A percentile compares a stretch with the other conserved stretches of the same genome.
Conservation (phyloP, 2,329 filamentous ascomycete genomes). For the Leptosphaerulina australis region DNA sequence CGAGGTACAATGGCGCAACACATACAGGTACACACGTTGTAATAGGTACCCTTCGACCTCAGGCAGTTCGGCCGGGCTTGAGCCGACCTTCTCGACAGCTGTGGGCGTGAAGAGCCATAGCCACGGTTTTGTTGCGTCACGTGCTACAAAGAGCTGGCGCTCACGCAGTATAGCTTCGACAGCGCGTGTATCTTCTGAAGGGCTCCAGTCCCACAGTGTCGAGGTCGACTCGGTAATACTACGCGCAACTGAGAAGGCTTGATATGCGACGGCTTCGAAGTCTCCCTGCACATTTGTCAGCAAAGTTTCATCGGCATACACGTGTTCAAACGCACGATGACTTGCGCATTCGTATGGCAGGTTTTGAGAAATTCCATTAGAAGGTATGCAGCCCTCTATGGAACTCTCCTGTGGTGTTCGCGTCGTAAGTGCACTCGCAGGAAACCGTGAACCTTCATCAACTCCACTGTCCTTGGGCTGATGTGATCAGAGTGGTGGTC, state of each 20-base stretch:
- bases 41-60: constrained; percentile 38
- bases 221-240: constrained; percentile 23
- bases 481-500: background rate
- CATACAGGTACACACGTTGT: constrained; percentile 32
- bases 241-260: constrained; percentile 43
- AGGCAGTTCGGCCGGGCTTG: constrained; percentile 32
- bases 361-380: constrained; percentile 50
- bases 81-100: constrained; percentile 30
- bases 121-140: constrained; percentile 41
- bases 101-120: constrained; percentile 45
- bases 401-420: constrained; percentile 48
- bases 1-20: background rate
- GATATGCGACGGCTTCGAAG: constrained; percentile 47
- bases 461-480: constrained; percentile 31
- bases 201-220: constrained; percentile 22
- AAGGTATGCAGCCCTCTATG: constrained; percentile 42
- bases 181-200: constrained; percentile 38
- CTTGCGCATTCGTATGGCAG: constrained; percentile 48
- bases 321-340: constrained; percentile 35
- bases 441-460: constrained; percentile 47
- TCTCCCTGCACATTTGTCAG: constrained; percentile 40
- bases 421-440: constrained; percentile 44
- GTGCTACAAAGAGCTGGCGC: constrained; percentile 35
- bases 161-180: constrained; percentile 41
- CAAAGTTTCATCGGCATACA: background rate